These are phyloP conservation scores for Thalassiosira hispida DNA, from an alignment of 352 stramenopile genomes.

Conservation along the genomic window DNA sequence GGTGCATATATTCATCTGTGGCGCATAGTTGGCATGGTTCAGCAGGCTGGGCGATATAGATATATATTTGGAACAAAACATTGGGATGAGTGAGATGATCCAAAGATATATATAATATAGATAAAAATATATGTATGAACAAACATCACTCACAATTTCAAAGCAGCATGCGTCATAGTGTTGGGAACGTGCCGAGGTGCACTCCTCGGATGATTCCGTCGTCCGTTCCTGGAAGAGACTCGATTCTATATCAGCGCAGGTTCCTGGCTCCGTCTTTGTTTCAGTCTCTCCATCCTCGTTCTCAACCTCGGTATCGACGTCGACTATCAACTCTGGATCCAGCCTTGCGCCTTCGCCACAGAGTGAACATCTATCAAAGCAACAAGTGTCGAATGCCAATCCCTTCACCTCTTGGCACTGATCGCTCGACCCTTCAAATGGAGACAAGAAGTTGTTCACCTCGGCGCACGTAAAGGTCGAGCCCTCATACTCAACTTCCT, in stretches of 20 bases:
- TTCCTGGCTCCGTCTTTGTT: constrained; percentile 11
- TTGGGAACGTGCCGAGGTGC: constrained; percentile 37
- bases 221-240: constrained; percentile 52
- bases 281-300: background rate
- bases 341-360: constrained; percentile 55
- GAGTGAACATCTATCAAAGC: constrained; percentile 64
- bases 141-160: constrained; percentile 50
- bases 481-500: constrained; percentile 58
- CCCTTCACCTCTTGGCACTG: constrained; percentile 51
- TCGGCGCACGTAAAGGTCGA: constrained; percentile 61
- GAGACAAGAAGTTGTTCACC: constrained; percentile 64
- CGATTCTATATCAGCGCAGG: constrained; percentile 51
- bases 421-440: constrained; percentile 50
- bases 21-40: constrained; percentile 55
- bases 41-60: constrained; percentile 24
- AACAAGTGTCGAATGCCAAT: constrained; percentile 41
- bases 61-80: constrained; percentile 7
- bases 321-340: constrained; percentile 54
- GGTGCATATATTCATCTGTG: constrained; percentile 60
- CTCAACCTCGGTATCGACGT: constrained; percentile 31
- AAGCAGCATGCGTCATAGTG: constrained; percentile 69
- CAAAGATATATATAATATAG: background rate
- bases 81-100: background rate
- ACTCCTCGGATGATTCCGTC: constrained; percentile 40
- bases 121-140: background rate